A percentile compares a stretch with the other conserved stretches of the same genome.
Evolutionary conservation across 352 stramenopile genomes (phyloP).

Genomic region (Pythium aristosporum): DNA sequence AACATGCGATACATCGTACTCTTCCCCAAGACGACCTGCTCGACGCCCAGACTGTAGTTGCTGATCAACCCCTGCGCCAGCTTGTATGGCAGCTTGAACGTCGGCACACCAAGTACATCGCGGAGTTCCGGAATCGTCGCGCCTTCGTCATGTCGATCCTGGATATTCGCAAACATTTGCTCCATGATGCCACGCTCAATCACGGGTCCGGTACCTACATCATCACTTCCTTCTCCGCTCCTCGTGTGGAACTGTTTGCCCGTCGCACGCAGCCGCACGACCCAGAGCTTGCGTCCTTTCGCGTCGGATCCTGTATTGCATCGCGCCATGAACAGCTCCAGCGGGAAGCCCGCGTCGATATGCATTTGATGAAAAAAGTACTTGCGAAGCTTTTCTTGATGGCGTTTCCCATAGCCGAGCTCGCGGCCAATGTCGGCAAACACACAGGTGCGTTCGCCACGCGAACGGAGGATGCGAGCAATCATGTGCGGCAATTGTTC

Average conservation of each 20-base stretch:
- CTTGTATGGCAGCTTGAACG: constrained; percentile 85
- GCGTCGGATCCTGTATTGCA: constrained; percentile 64
- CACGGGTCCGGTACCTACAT: constrained; percentile 31
- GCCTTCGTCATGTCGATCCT: constrained; percentile 44
- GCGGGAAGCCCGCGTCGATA: constrained; percentile 47
- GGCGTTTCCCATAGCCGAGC: constrained; percentile 69
- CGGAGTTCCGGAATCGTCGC: constrained; percentile 79
- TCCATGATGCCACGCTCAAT: constrained; percentile 81
- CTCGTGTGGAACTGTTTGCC: background rate
- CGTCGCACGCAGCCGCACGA: constrained; percentile 47
- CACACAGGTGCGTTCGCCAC: constrained; percentile 68
- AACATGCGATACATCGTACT: constrained; percentile 87
- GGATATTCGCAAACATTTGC: constrained; percentile 67
- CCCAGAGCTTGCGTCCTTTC: constrained; percentile 79
- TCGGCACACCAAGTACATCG: constrained; percentile 73
- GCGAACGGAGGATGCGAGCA: constrained; percentile 57
- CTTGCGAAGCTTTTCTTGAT: constrained; percentile 80
- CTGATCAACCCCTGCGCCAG: constrained; percentile 74
- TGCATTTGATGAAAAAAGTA: constrained; percentile 81
- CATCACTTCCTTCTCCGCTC: constrained; percentile 5
- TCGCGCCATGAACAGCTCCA: constrained; percentile 80
- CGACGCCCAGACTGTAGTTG: constrained; percentile 77
- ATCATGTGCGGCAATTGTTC: constrained; percentile 58
- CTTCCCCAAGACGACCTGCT: constrained; percentile 76
- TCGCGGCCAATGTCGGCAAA: constrained; percentile 87